phyloP scores from a whole-genome alignment of 2,329 filamentous ascomycete species.

The Cordyceps farinosa region DNA sequence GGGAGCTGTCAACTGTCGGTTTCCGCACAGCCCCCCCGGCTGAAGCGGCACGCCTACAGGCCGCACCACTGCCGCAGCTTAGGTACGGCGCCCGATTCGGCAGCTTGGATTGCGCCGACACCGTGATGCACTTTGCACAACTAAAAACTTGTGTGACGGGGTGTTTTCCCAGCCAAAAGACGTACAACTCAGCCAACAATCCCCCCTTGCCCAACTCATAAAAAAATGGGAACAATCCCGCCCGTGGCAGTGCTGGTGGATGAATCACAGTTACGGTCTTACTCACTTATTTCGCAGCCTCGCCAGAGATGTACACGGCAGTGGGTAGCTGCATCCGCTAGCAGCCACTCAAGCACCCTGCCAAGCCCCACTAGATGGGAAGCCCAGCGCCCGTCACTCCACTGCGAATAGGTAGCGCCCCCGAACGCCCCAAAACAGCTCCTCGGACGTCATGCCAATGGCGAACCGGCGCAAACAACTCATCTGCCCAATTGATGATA shows the following conservation, averaged over 20 bases:
- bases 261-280: not conserved
- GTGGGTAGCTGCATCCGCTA: not conserved
- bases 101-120: not conserved
- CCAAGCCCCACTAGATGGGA: too few relatives aligned
- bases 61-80: conserved; percentile 6
- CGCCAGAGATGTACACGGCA: not conserved
- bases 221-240: too few relatives aligned
- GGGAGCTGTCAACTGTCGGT: too few relatives aligned
- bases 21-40: not conserved
- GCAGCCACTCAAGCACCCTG: not conserved
- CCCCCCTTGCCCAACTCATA: too few relatives aligned
- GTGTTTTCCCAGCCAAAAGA: too few relatives aligned
- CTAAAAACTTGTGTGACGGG: too few relatives aligned
- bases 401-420: not conserved
- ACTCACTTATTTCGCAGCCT: not conserved
- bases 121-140: not conserved
- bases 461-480: too few relatives aligned
- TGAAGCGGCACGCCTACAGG: not conserved
- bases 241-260: not conserved
- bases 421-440: not conserved
- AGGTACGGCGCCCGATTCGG: conserved; percentile 1
- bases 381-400: not conserved
- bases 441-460: not conserved
- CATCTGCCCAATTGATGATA: not conserved
- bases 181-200: not conserved